Evolutionary conservation across 176 grass and related monocot species (phyloP), one percentile per base, ranked within the genome.

Genomic region (Microstegium vimineum): DNA sequence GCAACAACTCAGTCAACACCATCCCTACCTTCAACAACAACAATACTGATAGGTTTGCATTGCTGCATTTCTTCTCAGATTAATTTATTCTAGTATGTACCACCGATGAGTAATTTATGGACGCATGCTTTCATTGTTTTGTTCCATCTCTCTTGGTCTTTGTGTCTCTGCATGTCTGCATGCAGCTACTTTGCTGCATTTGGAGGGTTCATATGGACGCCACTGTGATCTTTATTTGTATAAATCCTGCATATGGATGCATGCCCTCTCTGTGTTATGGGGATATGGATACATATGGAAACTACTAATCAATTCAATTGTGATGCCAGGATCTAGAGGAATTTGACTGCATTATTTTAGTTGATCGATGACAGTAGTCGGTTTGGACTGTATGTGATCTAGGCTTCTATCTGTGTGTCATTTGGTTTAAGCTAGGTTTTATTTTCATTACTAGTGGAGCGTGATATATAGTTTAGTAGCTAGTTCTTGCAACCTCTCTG

Each of bases 291-390:
- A 42, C 18, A 54, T 15, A 34, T 57, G 1, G 15, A 57, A 33
- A 82, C 75, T 77, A 69, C 75, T 82, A 80, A 63, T 79, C 71
- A 81, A 82, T 18, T 79, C 71, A 81, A 82, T 18, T 73, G n/a
- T 23, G 28, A 73, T 66, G 57, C 74, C 73, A 67, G 45, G 56
- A 86, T 77, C 35, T 72, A 78, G 66, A 71, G 60, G 78, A 86
- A 59, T 78, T 82, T 86, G 73, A 77, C 78, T 77, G 64, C 73
- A 66, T 43, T 86, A 65, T 76, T 89, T 81, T 77, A 66, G 35
- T 82, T 14, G 25, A 72, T 72, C 26, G 41, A 40, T 76, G 70
- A 1, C 42, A 68, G 43, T 52, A 68, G 43, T 52, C 12, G 32
- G 18, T 69, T 71, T 85, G 71, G 33, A 85, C 54, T 43, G 56